Percentiles rank a stretch among this genome's conserved stretches.
phyloP scores from a whole-genome alignment of 2,329 filamentous ascomycete genomes.

The Fusarium gaditjirri region DNA sequence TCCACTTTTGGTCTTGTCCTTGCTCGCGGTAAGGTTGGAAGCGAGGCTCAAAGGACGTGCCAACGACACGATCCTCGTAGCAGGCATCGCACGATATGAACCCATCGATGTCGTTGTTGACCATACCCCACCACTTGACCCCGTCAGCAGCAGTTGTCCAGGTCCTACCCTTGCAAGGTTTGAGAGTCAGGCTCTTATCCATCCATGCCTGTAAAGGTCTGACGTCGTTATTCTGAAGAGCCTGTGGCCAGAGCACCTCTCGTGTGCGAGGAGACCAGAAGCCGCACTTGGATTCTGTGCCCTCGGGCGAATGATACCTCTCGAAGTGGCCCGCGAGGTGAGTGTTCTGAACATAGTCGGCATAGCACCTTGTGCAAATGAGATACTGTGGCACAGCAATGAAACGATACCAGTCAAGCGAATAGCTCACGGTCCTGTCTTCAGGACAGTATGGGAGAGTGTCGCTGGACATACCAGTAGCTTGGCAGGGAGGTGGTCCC shows the following conservation, averaged over 20 bases:
- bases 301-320: slow-evolving; percentile 38
- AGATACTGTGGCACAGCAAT: slow-evolving; percentile 45
- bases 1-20: slow-evolving; percentile 46
- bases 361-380: slow-evolving; percentile 56
- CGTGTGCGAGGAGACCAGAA: slow-evolving; percentile 49
- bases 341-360: slow-evolving; percentile 50
- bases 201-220: slow-evolving; percentile 45
- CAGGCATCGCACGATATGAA: slow-evolving; percentile 54
- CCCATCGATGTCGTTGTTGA: slow-evolving; percentile 43
- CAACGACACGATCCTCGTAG: slow-evolving; percentile 48
- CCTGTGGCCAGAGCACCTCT: slow-evolving; percentile 49
- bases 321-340: slow-evolving; percentile 47
- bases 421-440: slow-evolving; percentile 43
- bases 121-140: slow-evolving; percentile 49
- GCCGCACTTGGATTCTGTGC: slow-evolving; percentile 46
- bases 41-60: slow-evolving; percentile 43
- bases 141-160: slow-evolving; percentile 38
- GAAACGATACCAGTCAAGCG: slow-evolving; percentile 48
- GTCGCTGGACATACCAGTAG: slow-evolving; percentile 39
- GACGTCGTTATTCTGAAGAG: slow-evolving; percentile 42
- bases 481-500: slow-evolving; percentile 22
- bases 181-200: slow-evolving; percentile 39
- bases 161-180: slow-evolving; percentile 45
- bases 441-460: slow-evolving; percentile 46
- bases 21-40: slow-evolving; percentile 47